These are phyloP conservation scores for Exophiala sideris DNA, from an alignment of 2,329 filamentous ascomycete genomes.

Conservation along the genomic window DNA sequence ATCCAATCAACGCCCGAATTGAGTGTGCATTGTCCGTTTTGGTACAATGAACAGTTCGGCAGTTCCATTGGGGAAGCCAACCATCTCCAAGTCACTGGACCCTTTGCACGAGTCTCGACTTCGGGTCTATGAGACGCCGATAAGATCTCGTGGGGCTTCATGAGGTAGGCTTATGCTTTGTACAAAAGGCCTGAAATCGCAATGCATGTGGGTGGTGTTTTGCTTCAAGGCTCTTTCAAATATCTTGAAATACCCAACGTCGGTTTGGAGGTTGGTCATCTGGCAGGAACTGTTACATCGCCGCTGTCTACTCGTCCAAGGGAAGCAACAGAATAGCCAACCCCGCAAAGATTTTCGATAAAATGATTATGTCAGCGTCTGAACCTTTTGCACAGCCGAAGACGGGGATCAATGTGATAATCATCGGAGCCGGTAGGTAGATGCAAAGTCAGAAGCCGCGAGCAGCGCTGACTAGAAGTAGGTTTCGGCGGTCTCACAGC, in stretches of 20 bases:
- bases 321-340: neutral
- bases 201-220: too few species aligned
- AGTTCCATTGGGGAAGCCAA: slow-evolving; percentile 18
- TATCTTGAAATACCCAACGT: neutral
- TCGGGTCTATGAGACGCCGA: neutral
- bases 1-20: slow-evolving; percentile 12
- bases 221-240: neutral
- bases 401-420: slow-evolving; percentile 48
- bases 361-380: slow-evolving; percentile 11
- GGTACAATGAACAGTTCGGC: slow-evolving; percentile 22
- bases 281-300: too few species aligned
- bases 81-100: slow-evolving; percentile 1
- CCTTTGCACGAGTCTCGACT: neutral
- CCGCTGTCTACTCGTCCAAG: neutral
- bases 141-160: slow-evolving; percentile 15
- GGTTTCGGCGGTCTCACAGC: slow-evolving; percentile 36
- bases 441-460: neutral
- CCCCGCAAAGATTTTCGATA: neutral
- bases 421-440: slow-evolving; percentile 44
- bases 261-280: too few species aligned
- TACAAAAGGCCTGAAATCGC: neutral
- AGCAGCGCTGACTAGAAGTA: neutral
- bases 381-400: slow-evolving; percentile 43
- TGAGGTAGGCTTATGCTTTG: neutral
- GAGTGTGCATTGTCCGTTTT: slow-evolving; percentile 20